phyloP scores from a whole-genome alignment of 2,329 filamentous ascomycete genomes.

The Fusarium nygamai region DNA sequence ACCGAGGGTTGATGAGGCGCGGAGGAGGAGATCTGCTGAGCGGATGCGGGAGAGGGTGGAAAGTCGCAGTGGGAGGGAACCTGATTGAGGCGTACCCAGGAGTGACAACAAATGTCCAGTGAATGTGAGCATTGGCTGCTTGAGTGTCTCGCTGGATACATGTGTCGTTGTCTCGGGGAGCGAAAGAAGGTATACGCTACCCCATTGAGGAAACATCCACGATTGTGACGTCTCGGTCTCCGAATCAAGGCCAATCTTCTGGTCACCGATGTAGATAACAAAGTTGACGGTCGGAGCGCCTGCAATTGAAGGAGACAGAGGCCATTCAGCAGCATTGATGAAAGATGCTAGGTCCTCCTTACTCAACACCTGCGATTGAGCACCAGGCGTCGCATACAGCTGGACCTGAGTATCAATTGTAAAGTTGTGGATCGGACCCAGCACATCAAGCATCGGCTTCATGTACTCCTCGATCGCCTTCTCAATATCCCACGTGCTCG shows the following conservation, averaged over 20 bases:
- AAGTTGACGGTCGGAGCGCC: slow-evolving; percentile 96
- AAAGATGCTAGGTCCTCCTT: slow-evolving; percentile 93
- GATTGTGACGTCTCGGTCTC: slow-evolving; percentile 64
- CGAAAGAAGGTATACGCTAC: slow-evolving; percentile 71
- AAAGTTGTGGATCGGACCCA: slow-evolving; percentile 90
- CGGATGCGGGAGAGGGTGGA: slow-evolving; percentile 87
- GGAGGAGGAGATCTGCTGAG: slow-evolving; percentile 84
- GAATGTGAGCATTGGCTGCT: slow-evolving; percentile 87
- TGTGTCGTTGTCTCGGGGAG: slow-evolving; percentile 55
- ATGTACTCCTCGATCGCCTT: slow-evolving; percentile 83
- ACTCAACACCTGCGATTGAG: slow-evolving; percentile 71
- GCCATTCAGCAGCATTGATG: slow-evolving; percentile 98
- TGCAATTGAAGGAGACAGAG: slow-evolving; percentile 91
- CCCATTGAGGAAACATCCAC: slow-evolving; percentile 98
- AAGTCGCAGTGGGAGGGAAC: slow-evolving; percentile 85
- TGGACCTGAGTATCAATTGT: slow-evolving; percentile 97
- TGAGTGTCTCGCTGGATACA: slow-evolving; percentile 73
- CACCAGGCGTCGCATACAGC: slow-evolving; percentile 81
- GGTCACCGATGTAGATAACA: slow-evolving; percentile 86
- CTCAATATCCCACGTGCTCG: slow-evolving; percentile 93
- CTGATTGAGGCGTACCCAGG: slow-evolving; percentile 83
- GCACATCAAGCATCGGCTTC: slow-evolving; percentile 79
- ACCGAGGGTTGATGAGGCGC: slow-evolving; percentile 92
- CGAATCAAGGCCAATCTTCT: slow-evolving; percentile 68
- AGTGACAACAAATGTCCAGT: slow-evolving; percentile 89